Evolutionary conservation across 176 grass and related monocot species (phyloP), one percentile per base, ranked within the genome.

Genomic region (Aegilops sharonensis): DNA sequence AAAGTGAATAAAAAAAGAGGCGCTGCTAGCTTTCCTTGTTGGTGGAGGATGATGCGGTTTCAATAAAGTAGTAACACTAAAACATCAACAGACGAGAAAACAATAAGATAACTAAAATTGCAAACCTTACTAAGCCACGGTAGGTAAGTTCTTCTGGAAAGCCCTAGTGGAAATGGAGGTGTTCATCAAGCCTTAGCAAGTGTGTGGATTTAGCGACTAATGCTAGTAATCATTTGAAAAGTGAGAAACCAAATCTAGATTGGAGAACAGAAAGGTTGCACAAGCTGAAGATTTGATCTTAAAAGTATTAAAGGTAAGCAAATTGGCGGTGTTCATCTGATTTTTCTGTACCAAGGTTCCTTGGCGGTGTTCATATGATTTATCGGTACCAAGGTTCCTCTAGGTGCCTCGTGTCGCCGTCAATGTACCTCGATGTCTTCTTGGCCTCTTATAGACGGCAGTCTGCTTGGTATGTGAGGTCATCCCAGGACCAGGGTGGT

Each of bases 41-140:
- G 24, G 88, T 78, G 84, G 64, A 83, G 39, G 39, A 77, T 78
- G 72, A 71, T 68, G 69, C 2, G 5, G 70, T 68, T 85, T 81
- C 45, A 48, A 11, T 81, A 29, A 61, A 81, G 61, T 61, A 21
- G 82, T 43, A 61, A 67, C 77, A 85, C 25, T 76, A 60, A 34
- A 45, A 85, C 35, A 25, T 48, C 45, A 68, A 25, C 11, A 76
- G 34, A 68, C 47, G 48, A 42, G 17, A 75, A 11, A 24, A 69
- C 13, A 29, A 81, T 29, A 85, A 69, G 62, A 35, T 43, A 73
- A 50, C 24, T 12, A 27, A 27, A 74, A 24, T 17, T 66, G 24
- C 59, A 24, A 66, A 89, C 31, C 68, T 45, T 65, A 9, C 23
- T 66, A 29, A 64, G 30, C 57, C 12, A 72, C 9, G 23, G 12